Percentiles rank a stretch among this genome's conserved stretches.
Conservation (phyloP, 768 basidiomycete species). For the Phanerodontia chrysosporium region DNA sequence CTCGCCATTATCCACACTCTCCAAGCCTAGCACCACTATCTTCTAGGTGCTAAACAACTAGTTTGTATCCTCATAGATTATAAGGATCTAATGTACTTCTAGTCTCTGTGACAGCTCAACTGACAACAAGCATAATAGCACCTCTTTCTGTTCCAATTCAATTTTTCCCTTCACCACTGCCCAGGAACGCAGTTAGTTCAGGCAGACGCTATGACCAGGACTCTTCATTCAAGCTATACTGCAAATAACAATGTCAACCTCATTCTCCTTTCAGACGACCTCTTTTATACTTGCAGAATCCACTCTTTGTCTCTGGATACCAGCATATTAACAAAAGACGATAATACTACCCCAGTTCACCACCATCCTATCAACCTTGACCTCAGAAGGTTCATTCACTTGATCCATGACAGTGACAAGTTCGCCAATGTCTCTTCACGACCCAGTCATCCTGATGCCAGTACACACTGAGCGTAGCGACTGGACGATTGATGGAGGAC, state of each 20-base stretch:
- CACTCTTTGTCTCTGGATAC: background rate
- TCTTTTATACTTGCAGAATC: background rate
- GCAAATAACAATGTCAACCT: background rate
- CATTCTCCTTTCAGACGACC: background rate
- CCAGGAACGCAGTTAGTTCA: conserved; percentile 3
- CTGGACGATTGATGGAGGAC: background rate
- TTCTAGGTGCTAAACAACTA: conserved; percentile 12
- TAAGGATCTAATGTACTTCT: conserved; percentile 28
- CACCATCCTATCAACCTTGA: too few species aligned
- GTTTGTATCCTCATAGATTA: conserved; percentile 27
- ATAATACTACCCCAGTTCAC: too few species aligned
- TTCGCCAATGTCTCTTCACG: conserved; percentile 14
- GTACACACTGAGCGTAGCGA: conserved; percentile 4
- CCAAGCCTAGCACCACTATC: conserved; percentile 23
- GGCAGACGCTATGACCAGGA: conserved; percentile 10
- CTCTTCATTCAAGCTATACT: background rate
- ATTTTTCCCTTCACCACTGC: conserved; percentile 11
- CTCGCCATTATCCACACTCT: conserved; percentile 30
- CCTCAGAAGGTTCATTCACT: too few species aligned
- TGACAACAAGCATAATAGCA: conserved; percentile 30
- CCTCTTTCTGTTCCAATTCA: conserved; percentile 13
- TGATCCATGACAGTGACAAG: too few species aligned
- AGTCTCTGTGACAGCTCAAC: conserved; percentile 20
- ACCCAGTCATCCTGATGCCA: conserved; percentile 17
- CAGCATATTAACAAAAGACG: background rate